Base-by-base conservation (phyloP, 192 early-diverging fungal genomes). In the Coemansia sp. region DNA sequence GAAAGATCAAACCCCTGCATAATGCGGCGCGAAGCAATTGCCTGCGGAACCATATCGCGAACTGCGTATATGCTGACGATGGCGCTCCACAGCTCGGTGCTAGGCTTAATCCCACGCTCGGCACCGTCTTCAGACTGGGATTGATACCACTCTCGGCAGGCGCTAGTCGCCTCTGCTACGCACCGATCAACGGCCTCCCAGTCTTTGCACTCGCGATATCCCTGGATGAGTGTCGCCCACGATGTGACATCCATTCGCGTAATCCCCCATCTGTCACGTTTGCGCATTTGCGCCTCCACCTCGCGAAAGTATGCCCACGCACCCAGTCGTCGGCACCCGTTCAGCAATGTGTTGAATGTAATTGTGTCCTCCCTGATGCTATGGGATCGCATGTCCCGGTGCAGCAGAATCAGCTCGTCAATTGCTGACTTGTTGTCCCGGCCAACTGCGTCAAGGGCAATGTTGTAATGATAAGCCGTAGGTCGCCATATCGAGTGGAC, bases 281-380 rank as follows among this genome's bases (percentile, higher is more conserved):
- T 49, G 19, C 54, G n/a, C 60, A 78, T 59, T 21, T 78, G 75
- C 40, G 57, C 34, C 15, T 72, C 66, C 25, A 72, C 59, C 15
- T 66, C 66, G 20, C 55, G 38, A 44, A 78, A 78, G 23, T 59
- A 31, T 36, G 28, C 47, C 75, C 75, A 78, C 6, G 71, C 59
- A 0, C 64, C 21, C 46, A 72, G 49, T 28, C 59, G 62, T n/a
- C 75, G 66, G 37, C 75, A 78, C 15, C 66, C 75, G 47, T 72
- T 72, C 28, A 78, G 67, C 26, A 78, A 60, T 42, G 75, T 78
- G 57, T 78, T 78, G 57, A 78, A 72, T 15, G 75, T 78, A 25
- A 72, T 42, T 4, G 66, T 57, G 57, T 78, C 75, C 28, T 78
- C 75, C 7, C 47, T 52, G 14, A 78, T 59, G 22, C 70, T 59